Evolutionary conservation across 257 asterid species (phyloP), one percentile per base, ranked within the genome.

Genomic region (Rehmannia glutinosa): DNA sequence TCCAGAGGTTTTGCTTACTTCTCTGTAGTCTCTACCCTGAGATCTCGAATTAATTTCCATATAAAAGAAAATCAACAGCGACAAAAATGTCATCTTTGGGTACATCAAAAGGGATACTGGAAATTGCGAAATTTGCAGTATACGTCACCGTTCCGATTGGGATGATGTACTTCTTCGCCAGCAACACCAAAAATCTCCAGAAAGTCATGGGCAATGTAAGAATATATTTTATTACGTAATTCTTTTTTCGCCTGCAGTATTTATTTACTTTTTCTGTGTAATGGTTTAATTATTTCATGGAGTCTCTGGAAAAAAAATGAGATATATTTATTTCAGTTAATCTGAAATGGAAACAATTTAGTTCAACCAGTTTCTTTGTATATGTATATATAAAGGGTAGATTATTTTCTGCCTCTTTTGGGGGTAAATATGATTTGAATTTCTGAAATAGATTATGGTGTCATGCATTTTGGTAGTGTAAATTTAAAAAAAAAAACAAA

Each of bases 141-240:
- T 92, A 92, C 66, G 91, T 92, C 56, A 64, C 74, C 41, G 89
- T 90, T 45, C 98, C 98, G 50, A 79, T 92, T 71, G 95, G 97
- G 75, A 70, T 92, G 69, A 92, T 92, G 96, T 92, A 92, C 58
- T 78, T 92, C 82, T 90, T 84, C 65, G 93, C 98, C 76, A 83
- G 85, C 79, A 85, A 92, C 76, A 69, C 78, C 32, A 69, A 75
- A 49, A 90, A 90, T 83, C 86, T 92, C 59, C 95, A 84, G 82
- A 90, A 82, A 83, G 60, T 86, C 74, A 86, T 92, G 90, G 95
- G 95, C 75, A 73, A 70, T 38, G 98, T 92, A 87, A 76, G 83
- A 2, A 70, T 74, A 24, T 20, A 0, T 33, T 16, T 20, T 45
- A 1, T 27, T 12, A 6, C 47, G 1, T 56, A 1, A 20, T 1